A percentile compares a stretch with the other conserved stretches of the same genome.
Evolutionary conservation across 148 eudicot genomes (phyloP).

Genomic region (Heliosperma pusillum): DNA sequence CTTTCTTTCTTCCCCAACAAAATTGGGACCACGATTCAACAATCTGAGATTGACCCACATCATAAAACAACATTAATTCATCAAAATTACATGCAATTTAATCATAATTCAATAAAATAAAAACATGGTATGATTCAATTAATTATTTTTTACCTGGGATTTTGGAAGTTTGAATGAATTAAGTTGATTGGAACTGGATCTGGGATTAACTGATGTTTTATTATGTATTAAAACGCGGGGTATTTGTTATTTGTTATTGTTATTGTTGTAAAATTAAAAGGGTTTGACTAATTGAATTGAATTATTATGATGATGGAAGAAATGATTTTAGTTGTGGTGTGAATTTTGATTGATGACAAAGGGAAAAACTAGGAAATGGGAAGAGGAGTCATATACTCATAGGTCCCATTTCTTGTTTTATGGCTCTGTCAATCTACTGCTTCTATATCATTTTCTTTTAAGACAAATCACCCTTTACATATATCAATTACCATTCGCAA

Average conservation of each 20-base stretch:
- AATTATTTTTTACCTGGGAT: not conserved
- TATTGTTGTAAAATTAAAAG: not conserved
- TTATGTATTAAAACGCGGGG: not conserved
- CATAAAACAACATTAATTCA: constrained; percentile 7
- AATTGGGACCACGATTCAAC: constrained; percentile 21
- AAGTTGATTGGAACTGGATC: constrained; percentile 8
- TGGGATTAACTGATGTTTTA: not conserved
- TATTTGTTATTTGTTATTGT: not conserved
- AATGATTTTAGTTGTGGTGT: not conserved
- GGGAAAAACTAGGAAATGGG: constrained; percentile 1
- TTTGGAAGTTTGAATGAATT: not conserved
- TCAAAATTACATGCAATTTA: not conserved
- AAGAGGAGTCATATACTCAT: not conserved
- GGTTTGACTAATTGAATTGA: not conserved
- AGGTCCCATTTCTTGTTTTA: constrained; percentile 1
- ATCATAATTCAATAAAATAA: not conserved
- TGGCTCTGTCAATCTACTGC: not conserved
- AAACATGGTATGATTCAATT: not conserved
- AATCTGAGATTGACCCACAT: constrained; percentile 27
- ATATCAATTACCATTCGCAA: too few species aligned
- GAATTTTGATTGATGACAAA: not conserved
- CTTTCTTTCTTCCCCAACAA: not conserved
- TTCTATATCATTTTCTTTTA: not conserved
- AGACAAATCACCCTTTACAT: too few species aligned
- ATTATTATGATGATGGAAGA: not conserved